A percentile compares a stretch with the other conserved stretches of the same genome.
Conservation (phyloP, 2,329 filamentous ascomycete species). For the Dothiorella sarmentorum region DNA sequence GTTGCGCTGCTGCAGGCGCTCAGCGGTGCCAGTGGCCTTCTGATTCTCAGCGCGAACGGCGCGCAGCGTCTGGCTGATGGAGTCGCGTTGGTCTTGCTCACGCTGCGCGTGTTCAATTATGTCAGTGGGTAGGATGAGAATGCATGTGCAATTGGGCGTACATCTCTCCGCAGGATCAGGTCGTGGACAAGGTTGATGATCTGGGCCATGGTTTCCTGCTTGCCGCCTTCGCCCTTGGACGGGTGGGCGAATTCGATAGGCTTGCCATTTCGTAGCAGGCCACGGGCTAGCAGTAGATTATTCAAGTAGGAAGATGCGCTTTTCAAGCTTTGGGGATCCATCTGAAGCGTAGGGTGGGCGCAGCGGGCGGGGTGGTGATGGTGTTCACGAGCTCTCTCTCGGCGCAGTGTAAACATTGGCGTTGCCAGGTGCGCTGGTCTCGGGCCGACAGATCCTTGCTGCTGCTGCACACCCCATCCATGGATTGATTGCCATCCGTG, state of each 20-base stretch:
- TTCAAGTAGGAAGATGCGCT: conserved; percentile 63
- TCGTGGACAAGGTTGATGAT: conserved; percentile 95
- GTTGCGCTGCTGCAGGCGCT: conserved; percentile 53
- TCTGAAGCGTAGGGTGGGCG: background rate
- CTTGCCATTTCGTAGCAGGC: conserved; percentile 61
- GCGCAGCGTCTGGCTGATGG: conserved; percentile 73
- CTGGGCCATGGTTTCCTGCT: conserved; percentile 70
- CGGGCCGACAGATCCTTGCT: background rate
- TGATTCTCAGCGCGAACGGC: conserved; percentile 70
- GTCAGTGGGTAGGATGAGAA: background rate
- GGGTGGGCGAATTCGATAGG: conserved; percentile 79
- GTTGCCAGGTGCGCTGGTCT: conserved; percentile 4
- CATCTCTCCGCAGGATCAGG: conserved; percentile 82
- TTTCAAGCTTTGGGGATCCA: conserved; percentile 52
- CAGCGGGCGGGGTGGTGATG: background rate
- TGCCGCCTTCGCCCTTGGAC: conserved; percentile 58
- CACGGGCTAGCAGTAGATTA: conserved; percentile 62
- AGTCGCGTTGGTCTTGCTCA: conserved; percentile 85
- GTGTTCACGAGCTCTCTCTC: background rate
- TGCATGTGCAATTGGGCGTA: conserved; percentile 44
- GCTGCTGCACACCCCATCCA: background rate
- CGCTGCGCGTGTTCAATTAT: conserved; percentile 52
- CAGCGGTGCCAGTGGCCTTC: conserved; percentile 67
- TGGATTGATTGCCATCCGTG: no score
- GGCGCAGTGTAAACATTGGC: conserved; percentile 8